Percentiles rank a stretch among this genome's conserved stretches.
Evolutionary conservation across 1,284 basidiomycete genomes (phyloP).

Genomic region (Tilletia horrida): DNA sequence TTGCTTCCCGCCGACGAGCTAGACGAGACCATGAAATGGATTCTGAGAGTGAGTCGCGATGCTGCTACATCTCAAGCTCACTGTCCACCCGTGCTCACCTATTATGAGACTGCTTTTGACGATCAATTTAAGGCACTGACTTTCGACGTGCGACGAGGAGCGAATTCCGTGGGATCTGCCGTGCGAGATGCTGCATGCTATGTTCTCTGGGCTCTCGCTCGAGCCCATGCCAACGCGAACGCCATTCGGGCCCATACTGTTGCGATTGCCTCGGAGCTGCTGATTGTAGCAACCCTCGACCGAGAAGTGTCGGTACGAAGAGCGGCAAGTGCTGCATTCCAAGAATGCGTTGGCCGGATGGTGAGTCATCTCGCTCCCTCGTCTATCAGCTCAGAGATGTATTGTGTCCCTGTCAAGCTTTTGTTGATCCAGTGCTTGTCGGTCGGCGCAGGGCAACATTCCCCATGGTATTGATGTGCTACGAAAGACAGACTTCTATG

Average conservation of each 20-base stretch:
- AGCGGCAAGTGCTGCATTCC: slow-evolving; percentile 94
- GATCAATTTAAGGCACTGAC: slow-evolving; percentile 68
- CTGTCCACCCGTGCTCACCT: background rate
- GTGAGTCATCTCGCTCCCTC: slow-evolving; percentile 7
- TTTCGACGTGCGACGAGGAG: slow-evolving; percentile 86
- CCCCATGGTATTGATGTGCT: slow-evolving; percentile 91
- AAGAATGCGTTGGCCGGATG: slow-evolving; percentile 90
- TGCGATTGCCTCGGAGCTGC: slow-evolving; percentile 64
- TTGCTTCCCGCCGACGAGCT: slow-evolving; percentile 55
- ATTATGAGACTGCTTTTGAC: background rate
- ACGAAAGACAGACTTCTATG: slow-evolving; percentile 87
- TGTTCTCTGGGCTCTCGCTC: slow-evolving; percentile 87
- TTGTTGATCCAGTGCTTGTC: background rate
- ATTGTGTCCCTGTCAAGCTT: slow-evolving; percentile 4
- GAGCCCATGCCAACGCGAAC: slow-evolving; percentile 59
- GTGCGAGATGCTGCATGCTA: slow-evolving; percentile 94
- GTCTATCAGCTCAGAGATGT: background rate
- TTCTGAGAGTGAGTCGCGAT: slow-evolving; percentile 4
- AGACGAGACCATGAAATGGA: slow-evolving; percentile 23
- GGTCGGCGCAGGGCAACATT: slow-evolving; percentile 64
- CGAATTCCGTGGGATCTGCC: slow-evolving; percentile 87
- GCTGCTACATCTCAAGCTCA: no score
- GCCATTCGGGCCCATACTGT: slow-evolving; percentile 66
- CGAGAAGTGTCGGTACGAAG: slow-evolving; percentile 91
- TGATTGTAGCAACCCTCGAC: slow-evolving; percentile 79